These are phyloP conservation scores for Penicillium sp. DNA, from an alignment of 2,329 filamentous ascomycete genomes.

Conservation along the genomic window DNA sequence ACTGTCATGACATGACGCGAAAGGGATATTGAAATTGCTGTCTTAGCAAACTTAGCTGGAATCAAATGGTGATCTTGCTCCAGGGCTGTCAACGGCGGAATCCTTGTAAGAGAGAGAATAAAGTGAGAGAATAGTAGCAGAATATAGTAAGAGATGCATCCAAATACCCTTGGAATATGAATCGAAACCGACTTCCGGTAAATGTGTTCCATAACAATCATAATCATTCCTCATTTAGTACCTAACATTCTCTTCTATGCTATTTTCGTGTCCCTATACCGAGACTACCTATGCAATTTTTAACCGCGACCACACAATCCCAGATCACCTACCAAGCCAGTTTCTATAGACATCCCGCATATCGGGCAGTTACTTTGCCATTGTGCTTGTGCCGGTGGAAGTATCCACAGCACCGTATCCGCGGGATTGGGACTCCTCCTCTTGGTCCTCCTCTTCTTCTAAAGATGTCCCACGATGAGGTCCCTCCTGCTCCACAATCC, in stretches of 20 bases:
- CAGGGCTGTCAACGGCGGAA: no score
- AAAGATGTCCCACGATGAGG: slow-evolving; percentile 40
- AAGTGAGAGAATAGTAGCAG: no score
- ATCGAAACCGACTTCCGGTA: no score
- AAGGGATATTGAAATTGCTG: no score
- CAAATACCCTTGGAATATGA: no score
- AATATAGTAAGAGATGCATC: no score
- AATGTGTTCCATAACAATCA: not conserved
- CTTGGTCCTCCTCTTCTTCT: not conserved
- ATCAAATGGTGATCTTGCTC: no score
- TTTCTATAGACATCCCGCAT: not conserved
- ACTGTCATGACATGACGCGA: no score
- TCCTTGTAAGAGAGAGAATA: no score
- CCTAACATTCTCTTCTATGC: not conserved
- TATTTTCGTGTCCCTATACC: not conserved
- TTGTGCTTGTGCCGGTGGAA: not conserved
- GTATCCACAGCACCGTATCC: slow-evolving; percentile 9
- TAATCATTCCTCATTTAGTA: not conserved
- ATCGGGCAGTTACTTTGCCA: not conserved
- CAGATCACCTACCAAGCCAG: not conserved
- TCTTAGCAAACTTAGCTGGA: no score
- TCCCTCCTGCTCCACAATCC: slow-evolving; percentile 68
- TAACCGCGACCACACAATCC: not conserved
- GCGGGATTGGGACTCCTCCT: not conserved
- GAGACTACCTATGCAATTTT: not conserved